Conservation (phyloP, 192 early-diverging fungal genomes). For the Coemansia furcata region DNA sequence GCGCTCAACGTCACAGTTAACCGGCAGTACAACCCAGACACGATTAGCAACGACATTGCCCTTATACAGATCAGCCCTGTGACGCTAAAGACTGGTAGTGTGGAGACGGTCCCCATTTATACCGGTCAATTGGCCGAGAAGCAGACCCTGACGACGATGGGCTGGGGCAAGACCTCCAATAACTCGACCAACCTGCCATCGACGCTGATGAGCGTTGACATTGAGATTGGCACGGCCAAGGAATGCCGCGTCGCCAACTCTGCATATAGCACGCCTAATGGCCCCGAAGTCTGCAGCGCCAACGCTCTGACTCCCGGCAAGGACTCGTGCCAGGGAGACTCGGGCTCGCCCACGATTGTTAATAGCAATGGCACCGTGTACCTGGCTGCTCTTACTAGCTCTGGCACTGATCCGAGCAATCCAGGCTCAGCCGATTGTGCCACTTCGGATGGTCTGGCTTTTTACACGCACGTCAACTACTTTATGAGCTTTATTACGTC, state of each 20-base stretch:
- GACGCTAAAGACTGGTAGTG: background rate
- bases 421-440: slow-evolving; percentile 34
- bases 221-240: slow-evolving; percentile 21
- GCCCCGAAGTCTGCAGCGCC: slow-evolving; percentile 35
- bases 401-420: slow-evolving; percentile 26
- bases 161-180: slow-evolving; percentile 45
- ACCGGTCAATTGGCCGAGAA: slow-evolving; percentile 21
- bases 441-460: slow-evolving; percentile 27
- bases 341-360: slow-evolving; percentile 38
- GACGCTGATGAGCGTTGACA: slow-evolving; percentile 24
- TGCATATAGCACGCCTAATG: slow-evolving; percentile 22
- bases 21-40: slow-evolving; percentile 19
- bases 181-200: slow-evolving; percentile 12
- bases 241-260: slow-evolving; percentile 21
- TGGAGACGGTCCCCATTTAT: slow-evolving; percentile 12
- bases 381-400: slow-evolving; percentile 35
- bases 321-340: slow-evolving; percentile 53
- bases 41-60: slow-evolving; percentile 44
- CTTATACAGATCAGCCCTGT: slow-evolving; percentile 23
- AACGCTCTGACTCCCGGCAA: slow-evolving; percentile 46
- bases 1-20: slow-evolving; percentile 33
- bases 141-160: slow-evolving; percentile 38
- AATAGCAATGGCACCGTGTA: slow-evolving; percentile 7
- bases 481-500: slow-evolving; percentile 33
- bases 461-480: slow-evolving; percentile 48